Percentiles rank a stretch among this genome's conserved stretches.
Evolutionary conservation across 768 basidiomycete species (phyloP).

Genomic region (Polyporus arcularius): DNA sequence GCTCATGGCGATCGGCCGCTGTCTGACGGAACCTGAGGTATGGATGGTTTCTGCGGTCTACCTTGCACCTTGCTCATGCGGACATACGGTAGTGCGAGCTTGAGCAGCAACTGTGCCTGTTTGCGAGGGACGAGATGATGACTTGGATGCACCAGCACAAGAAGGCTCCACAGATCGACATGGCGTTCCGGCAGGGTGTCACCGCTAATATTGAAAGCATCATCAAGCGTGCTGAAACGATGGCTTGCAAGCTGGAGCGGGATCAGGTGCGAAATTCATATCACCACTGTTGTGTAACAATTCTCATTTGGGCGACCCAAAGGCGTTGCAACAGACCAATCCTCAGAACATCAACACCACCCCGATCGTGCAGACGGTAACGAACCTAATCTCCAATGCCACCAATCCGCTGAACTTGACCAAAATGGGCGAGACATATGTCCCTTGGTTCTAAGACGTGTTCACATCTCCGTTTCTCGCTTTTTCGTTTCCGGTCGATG

Average conservation of each 20-base stretch:
- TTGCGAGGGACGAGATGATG: constrained; percentile 90
- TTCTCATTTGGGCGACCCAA: neutral
- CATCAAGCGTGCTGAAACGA: constrained; percentile 76
- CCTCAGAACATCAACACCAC: constrained; percentile 39
- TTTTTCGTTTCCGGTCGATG: neutral
- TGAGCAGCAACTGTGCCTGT: constrained; percentile 88
- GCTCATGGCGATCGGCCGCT: constrained; percentile 88
- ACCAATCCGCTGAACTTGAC: constrained; percentile 85
- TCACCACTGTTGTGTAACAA: neutral
- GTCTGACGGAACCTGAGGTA: constrained; percentile 46
- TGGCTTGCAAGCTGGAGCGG: constrained; percentile 86
- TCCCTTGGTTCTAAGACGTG: constrained; percentile 73
- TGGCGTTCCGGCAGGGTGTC: constrained; percentile 54
- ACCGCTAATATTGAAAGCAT: constrained; percentile 67
- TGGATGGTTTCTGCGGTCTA: neutral
- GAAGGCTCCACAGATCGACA: constrained; percentile 59
- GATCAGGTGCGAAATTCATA: constrained; percentile 59
- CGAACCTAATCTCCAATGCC: constrained; percentile 80
- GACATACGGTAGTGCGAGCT: constrained; percentile 69
- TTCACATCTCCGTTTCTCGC: neutral
- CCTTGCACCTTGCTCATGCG: neutral
- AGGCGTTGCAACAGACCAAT: constrained; percentile 31
- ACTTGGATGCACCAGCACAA: constrained; percentile 57
- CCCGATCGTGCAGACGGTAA: constrained; percentile 79
- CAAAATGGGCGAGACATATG: constrained; percentile 82